phyloP scores from a whole-genome alignment of 768 basidiomycete genomes.

The Suillus decipiens region DNA sequence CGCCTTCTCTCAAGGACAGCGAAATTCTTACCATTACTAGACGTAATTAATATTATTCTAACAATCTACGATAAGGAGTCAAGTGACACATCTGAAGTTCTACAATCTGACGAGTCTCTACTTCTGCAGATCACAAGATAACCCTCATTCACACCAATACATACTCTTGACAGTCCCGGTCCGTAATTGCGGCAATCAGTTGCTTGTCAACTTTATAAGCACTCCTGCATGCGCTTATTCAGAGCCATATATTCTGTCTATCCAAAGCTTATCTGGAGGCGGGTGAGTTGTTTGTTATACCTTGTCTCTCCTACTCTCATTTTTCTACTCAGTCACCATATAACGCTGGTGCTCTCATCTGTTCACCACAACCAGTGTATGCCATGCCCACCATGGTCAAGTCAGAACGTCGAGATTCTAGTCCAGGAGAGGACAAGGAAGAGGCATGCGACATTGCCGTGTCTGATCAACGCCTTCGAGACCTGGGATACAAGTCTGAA shows the following conservation, averaged over 20 bases:
- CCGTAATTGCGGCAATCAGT: neutral
- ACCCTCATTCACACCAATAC: neutral
- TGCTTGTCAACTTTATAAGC: neutral
- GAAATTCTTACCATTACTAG: neutral
- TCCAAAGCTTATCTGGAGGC: neutral
- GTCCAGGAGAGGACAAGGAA: neutral
- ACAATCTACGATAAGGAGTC: constrained; percentile 3
- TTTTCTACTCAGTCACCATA: neutral
- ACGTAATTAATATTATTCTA: neutral
- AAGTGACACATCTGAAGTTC: neutral
- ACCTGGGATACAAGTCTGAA: constrained; percentile 56
- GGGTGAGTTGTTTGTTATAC: neutral
- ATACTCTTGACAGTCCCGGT: neutral
- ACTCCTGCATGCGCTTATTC: neutral
- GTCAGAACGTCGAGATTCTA: neutral
- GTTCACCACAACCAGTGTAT: neutral
- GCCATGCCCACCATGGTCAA: neutral
- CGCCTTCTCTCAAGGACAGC: neutral
- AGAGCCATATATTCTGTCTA: neutral
- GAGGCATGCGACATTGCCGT: neutral
- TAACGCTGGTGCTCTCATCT: neutral
- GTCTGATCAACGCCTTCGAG: constrained; percentile 46
- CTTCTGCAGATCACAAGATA: neutral
- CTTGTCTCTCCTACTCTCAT: neutral
- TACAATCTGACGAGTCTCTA: neutral